Evolutionary conservation across 805 yeast genomes (phyloP).

Genomic region (Saccharomycopsis oosterbeekiorum): DNA sequence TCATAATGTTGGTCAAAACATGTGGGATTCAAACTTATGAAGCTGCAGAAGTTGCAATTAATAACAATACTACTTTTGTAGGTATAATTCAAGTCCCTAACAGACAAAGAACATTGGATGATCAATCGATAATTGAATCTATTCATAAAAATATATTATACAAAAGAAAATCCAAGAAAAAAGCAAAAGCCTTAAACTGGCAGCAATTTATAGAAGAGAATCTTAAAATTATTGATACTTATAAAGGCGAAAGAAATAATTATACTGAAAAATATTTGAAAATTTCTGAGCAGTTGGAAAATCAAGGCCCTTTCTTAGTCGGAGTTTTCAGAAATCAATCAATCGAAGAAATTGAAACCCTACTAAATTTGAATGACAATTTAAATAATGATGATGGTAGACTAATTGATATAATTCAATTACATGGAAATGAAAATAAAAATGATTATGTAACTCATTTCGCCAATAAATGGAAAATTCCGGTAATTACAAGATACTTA

Average conservation of each 20-base stretch:
- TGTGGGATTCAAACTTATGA: conserved; percentile 69
- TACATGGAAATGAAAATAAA: conserved; percentile 70
- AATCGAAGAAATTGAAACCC: conserved; percentile 41
- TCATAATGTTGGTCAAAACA: conserved; percentile 62
- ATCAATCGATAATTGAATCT: conserved; percentile 19
- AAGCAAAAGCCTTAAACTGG: conserved; percentile 17
- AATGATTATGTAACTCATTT: conserved; percentile 30
- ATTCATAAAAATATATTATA: conserved; percentile 38
- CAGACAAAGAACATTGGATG: conserved; percentile 58
- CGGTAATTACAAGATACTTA: conserved; percentile 66
- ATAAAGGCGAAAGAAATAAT: background rate
- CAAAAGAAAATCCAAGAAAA: conserved; percentile 22
- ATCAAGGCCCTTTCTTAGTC: conserved; percentile 58
- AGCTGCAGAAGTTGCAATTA: conserved; percentile 64
- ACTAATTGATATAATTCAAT: conserved; percentile 67
- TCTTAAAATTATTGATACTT: background rate
- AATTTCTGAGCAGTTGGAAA: conserved; percentile 21
- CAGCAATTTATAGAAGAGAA: background rate
- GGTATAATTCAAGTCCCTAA: conserved; percentile 87
- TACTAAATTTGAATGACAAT: conserved; percentile 21
- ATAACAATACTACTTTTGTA: conserved; percentile 60
- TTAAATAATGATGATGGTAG: conserved; percentile 30
- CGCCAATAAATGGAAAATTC: conserved; percentile 28
- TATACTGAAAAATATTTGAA: conserved; percentile 28
- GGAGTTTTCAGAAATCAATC: conserved; percentile 89